These are phyloP conservation scores for Phalaenopsis equestris DNA, from an alignment of 106 monocot genomes.

Conservation along the genomic window DNA sequence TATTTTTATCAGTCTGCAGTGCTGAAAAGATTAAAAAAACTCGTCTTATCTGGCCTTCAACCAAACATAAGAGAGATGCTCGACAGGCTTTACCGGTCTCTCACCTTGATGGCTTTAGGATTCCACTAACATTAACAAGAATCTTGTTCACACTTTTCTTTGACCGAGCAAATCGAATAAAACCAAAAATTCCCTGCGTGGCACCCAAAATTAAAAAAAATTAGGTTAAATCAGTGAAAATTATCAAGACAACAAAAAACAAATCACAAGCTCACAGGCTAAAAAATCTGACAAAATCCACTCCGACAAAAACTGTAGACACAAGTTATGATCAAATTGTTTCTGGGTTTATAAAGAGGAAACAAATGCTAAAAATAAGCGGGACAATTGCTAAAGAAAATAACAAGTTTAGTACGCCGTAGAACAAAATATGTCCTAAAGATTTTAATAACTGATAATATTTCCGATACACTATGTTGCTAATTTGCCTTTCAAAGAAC, in stretches of 20 bases:
- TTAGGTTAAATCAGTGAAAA: not conserved
- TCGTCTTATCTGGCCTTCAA: not conserved
- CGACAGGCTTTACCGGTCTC: not conserved
- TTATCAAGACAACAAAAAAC: not conserved
- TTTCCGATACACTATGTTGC: not conserved
- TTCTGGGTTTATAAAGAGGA: not conserved
- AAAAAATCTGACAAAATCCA: not conserved
- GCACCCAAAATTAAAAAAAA: conserved; percentile 2
- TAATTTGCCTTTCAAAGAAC: not conserved
- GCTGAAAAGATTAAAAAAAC: not conserved
- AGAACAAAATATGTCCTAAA: not conserved
- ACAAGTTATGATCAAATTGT: not conserved
- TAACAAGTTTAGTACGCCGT: not conserved
- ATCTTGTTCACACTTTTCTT: conserved; percentile 64
- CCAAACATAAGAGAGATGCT: not conserved
- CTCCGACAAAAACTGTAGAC: not conserved
- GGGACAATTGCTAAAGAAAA: not conserved
- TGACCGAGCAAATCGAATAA: conserved; percentile 29
- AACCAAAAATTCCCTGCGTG: conserved; percentile 45
- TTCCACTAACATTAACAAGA: conserved; percentile 54
- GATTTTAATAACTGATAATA: not conserved
- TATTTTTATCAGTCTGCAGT: not conserved
- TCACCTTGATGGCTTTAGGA: conserved; percentile 79
- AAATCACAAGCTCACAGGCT: not conserved
- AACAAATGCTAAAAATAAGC: not conserved